Evolutionary conservation across 345 rosid genomes (phyloP), one percentile per base, ranked within the genome.

Genomic region (Bruguiera gymnorhiza): DNA sequence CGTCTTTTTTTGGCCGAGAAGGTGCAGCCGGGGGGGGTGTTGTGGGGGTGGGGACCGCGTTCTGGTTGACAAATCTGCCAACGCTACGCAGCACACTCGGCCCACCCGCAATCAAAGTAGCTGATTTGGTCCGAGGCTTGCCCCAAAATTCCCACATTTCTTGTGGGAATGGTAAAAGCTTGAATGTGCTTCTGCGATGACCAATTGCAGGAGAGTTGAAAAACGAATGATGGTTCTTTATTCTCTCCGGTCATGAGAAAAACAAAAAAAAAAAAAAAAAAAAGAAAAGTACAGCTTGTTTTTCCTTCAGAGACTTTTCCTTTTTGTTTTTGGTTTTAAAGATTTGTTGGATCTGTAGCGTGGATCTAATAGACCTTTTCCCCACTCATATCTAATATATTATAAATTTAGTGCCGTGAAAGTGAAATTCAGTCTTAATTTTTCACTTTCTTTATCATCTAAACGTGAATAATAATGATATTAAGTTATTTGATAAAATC

Each of bases 71-170:
- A 48, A 48, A 46, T 8, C 8, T 16, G 27, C 51, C 8, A 16
- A 11, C 13, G 51, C 59, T 34, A 36, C 2, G 39, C 27, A 52
- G 55, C 62, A 15, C 13, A 5, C 54, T 37, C 30, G 54, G 61
- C 70, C 78, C 75, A 67, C 76, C 80, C 82, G 85, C 80, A 79
- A 79, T 78, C 77, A 59, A 23, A 84, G 84, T 83, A 65, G 69
- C 68, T 75, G 71, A 78, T 68, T 80, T n/a, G 34, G 27, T n/a
- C 48, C 31, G n/a, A n/a, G 13, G 15, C 50, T 43, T 43, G 29
- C 18, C 0, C 65, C 60, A 68, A 26, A 27, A 23, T 59, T 48
- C 24, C 65, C 24, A 23, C 64, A 30, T 74, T 74, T 54, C 78
- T 74, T 74, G 69, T 57, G 66, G 10, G 29, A 46, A 56, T 39